A percentile compares a stretch with the other conserved stretches of the same genome.
These are phyloP conservation scores for Podosphaera xanthii DNA, from an alignment of 2,329 filamentous ascomycete genomes.

Conservation along the genomic window DNA sequence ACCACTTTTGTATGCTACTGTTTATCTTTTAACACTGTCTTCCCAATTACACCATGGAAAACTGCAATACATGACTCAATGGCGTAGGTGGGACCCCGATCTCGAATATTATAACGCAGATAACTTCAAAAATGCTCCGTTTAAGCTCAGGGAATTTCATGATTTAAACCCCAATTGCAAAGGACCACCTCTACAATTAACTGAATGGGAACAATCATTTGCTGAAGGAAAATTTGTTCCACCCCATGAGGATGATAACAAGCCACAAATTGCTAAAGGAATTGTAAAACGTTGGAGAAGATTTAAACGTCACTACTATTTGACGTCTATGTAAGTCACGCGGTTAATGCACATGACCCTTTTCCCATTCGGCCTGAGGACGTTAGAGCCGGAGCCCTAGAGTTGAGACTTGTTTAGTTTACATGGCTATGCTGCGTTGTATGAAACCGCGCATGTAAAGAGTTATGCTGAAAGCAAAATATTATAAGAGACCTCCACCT, in stretches of 20 bases:
- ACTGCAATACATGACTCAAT: neutral
- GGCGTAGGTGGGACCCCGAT: neutral
- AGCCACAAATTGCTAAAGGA: neutral
- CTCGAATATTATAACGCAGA: neutral
- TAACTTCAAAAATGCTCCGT: neutral
- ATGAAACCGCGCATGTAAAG: too few relatives aligned
- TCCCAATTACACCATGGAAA: neutral
- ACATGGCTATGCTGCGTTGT: too few relatives aligned
- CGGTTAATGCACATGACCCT: too few relatives aligned
- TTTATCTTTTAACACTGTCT: neutral
- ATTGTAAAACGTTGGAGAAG: neutral
- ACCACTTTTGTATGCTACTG: too few relatives aligned
- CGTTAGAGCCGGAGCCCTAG: too few relatives aligned
- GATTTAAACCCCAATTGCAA: neutral
- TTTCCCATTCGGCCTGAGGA: too few relatives aligned
- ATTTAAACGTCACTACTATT: neutral
- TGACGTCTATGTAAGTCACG: neutral
- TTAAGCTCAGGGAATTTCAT: neutral
- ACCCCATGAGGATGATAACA: neutral
- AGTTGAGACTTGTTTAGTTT: too few relatives aligned
- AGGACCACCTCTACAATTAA: neutral
- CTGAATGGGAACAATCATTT: neutral
- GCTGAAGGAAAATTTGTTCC: neutral
- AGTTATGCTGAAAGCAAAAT: too few relatives aligned
- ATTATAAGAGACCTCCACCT: too few relatives aligned